Base-by-base conservation (phyloP, 2,329 filamentous ascomycete genomes). In the Huntiella bhutanensis region DNA sequence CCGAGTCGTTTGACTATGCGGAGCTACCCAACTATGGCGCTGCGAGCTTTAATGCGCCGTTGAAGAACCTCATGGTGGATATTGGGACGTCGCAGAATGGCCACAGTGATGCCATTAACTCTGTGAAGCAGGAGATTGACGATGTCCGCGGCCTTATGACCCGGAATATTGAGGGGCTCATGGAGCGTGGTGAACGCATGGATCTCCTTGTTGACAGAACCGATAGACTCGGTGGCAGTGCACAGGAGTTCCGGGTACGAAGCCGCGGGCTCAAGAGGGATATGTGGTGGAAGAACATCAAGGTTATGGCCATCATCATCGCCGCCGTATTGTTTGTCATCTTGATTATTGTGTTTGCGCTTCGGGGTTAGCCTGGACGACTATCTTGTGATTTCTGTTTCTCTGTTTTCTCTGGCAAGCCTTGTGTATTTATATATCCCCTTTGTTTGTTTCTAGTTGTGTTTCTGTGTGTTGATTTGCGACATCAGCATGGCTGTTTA, bases 261-360 rank as follows among this genome's bases (percentile, higher is more conserved):
- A 92, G 82, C 60, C 69, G 86, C 19, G 86, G 85, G 1, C 62
- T 98, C 55, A 82, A 91, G 66, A 73, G 92, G 58, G 74, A 80
- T 63, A 96, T 98, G 91, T 98, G 91, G 91, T 96, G 88, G 88
- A 96, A 96, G 77, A 96, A 98, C 61, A 73, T 93, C 40, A 92
- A 92, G 67, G 64, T 98, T 54, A 94, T 96, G 86, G 79, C 75
- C 5, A 50, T 41, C 4, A 50, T 50, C 41, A 41, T 35, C 13
- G 45, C 40, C 5, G 62, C 98, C 54, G 58, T 87, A 51, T 68
- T 63, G 3, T 57, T 95, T 39, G 84, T 87, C 1, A 63, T 91
- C 19, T 58, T 68, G 39, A 58, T 77, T 51, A 72, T 77, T 53
- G 54, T 76, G 40, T 54, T 73, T 53, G 65, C 67, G n/a, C 28